A percentile compares a stretch with the other conserved stretches of the same genome.
These are phyloP conservation scores for Begonia loranthoides DNA, from an alignment of 306 rosid species.

Conservation along the genomic window DNA sequence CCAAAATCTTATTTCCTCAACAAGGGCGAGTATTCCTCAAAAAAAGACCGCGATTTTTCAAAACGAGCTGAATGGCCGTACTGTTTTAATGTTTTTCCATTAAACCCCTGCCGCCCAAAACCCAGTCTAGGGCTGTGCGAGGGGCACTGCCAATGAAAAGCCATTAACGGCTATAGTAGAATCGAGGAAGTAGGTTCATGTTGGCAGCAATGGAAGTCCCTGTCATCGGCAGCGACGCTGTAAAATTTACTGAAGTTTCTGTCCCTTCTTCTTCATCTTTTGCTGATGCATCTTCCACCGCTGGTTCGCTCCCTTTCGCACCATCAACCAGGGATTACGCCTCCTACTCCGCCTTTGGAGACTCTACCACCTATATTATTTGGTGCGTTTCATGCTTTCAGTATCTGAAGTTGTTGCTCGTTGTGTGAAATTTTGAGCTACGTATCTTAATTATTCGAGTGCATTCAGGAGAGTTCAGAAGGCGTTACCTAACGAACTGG, in stretches of 20 bases:
- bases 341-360: constrained; percentile 43
- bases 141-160: neutral
- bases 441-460: neutral
- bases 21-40: no score
- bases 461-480: constrained; percentile 67
- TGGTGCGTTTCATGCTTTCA: constrained; percentile 28
- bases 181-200: constrained; percentile 38
- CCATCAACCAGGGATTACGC: constrained; percentile 42
- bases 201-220: constrained; percentile 71
- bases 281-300: constrained; percentile 5
- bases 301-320: constrained; percentile 11
- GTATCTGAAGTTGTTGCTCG: neutral
- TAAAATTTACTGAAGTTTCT: constrained; percentile 51
- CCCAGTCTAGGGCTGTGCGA: no score
- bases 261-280: constrained; percentile 33
- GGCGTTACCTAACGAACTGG: constrained; percentile 38
- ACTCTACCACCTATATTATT: constrained; percentile 49
- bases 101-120: no score
- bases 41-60: no score
- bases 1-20: no score
- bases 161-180: neutral
- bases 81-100: no score
- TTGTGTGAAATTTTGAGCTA: neutral
- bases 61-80: no score
- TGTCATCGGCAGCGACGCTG: constrained; percentile 45